Conservation (phyloP, 2,329 filamentous ascomycete species). For the Chrysoporthe cubensis region DNA sequence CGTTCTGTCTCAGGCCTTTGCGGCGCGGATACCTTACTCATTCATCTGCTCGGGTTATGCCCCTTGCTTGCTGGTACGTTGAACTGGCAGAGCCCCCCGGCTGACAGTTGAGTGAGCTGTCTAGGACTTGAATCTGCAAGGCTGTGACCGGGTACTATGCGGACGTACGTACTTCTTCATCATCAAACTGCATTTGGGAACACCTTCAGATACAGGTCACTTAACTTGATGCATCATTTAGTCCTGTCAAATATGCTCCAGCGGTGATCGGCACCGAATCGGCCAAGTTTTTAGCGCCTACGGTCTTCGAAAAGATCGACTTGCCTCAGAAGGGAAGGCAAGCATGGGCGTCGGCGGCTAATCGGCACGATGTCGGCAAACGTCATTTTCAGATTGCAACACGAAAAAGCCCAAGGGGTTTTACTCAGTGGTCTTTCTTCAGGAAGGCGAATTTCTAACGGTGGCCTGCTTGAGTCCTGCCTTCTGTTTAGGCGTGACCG, state of each 20-base stretch:
- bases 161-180: too few species aligned
- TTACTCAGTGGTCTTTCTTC: background rate
- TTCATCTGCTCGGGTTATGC: too few species aligned
- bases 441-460: background rate
- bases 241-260: background rate
- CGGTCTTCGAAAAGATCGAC: background rate
- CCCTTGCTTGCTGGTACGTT: too few species aligned
- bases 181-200: too few species aligned
- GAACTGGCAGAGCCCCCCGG: too few species aligned
- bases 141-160: too few species aligned
- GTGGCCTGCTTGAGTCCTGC: background rate
- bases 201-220: background rate
- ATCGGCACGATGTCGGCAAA: conserved; percentile 12
- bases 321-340: conserved; percentile 1
- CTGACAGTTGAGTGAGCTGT: too few species aligned
- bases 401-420: background rate
- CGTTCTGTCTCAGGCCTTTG: too few species aligned
- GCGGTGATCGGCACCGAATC: conserved; percentile 9
- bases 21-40: too few species aligned
- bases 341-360: background rate
- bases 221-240: background rate
- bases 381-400: background rate
- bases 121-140: too few species aligned
- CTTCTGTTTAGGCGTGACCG: background rate
- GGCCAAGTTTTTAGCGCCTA: background rate